Evolutionary conservation across 2,329 filamentous ascomycete species (phyloP).

Genomic region (Phaeoacremonium minimum): DNA sequence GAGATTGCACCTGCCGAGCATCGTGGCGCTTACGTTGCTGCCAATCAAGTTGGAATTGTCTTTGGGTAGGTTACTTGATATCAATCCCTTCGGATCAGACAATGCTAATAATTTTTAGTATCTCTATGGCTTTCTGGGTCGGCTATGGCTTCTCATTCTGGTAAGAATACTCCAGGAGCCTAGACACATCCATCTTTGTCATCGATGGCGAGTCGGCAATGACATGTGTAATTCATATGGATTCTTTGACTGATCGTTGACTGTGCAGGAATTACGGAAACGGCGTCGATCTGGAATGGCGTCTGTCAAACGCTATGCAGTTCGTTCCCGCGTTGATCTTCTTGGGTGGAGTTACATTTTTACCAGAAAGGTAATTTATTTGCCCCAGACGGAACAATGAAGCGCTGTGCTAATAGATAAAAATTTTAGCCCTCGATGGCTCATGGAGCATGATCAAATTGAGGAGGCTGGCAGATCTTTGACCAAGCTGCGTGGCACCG

Average conservation of each 20-base stretch:
- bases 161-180: no score
- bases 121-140: constrained; percentile 19
- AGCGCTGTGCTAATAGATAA: background rate
- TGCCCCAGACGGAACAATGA: no score
- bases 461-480: constrained; percentile 21
- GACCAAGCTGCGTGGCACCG: constrained; percentile 19
- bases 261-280: constrained; percentile 21
- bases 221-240: no score
- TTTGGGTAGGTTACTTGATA: constrained; percentile 6
- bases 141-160: constrained; percentile 28
- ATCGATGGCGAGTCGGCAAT: no score
- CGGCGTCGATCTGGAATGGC: constrained; percentile 25
- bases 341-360: constrained; percentile 21
- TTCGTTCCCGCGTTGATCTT: constrained; percentile 25
- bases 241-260: no score
- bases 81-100: background rate
- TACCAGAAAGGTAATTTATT: constrained; percentile 26
- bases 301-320: constrained; percentile 25
- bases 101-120: no score
- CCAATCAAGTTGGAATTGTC: constrained; percentile 14
- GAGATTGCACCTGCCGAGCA: constrained; percentile 11
- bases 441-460: constrained; percentile 21
- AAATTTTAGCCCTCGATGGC: constrained; percentile 23
- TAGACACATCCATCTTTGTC: no score
- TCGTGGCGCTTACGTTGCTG: constrained; percentile 13